Evolutionary conservation across 1,284 basidiomycete species (phyloP).

Genomic region (Pyrrhoderma lamaoense): DNA sequence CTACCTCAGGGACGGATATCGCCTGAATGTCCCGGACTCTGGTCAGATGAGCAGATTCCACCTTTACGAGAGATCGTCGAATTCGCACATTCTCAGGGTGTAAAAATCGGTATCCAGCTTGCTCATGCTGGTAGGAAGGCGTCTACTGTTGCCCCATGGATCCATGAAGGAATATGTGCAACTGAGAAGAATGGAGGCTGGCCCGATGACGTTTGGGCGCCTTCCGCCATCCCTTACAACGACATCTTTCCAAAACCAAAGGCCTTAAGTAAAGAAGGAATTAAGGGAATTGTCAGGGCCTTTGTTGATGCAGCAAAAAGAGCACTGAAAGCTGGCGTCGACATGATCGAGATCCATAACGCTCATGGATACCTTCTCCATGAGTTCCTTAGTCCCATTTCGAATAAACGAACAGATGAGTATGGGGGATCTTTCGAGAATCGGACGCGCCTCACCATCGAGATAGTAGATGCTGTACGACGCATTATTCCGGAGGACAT

Average conservation of each 20-base stretch:
- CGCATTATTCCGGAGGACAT: slow-evolving; percentile 33
- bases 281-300: slow-evolving; percentile 39
- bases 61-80: slow-evolving; percentile 50
- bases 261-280: slow-evolving; percentile 41
- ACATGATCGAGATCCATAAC: slow-evolving; percentile 55
- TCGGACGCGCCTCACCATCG: slow-evolving; percentile 42
- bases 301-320: slow-evolving; percentile 41
- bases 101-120: slow-evolving; percentile 51
- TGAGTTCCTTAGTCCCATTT: slow-evolving; percentile 37
- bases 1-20: slow-evolving; percentile 58
- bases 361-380: slow-evolving; percentile 43
- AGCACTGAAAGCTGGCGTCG: slow-evolving; percentile 34
- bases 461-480: slow-evolving; percentile 37
- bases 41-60: slow-evolving; percentile 48
- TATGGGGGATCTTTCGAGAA: slow-evolving; percentile 53
- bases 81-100: slow-evolving; percentile 43
- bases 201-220: slow-evolving; percentile 35
- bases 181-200: slow-evolving; percentile 37
- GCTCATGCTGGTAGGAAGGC: slow-evolving; percentile 61
- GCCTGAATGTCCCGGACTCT: slow-evolving; percentile 42
- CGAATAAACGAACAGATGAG: slow-evolving; percentile 45
- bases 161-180: slow-evolving; percentile 18
- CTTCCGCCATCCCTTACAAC: slow-evolving; percentile 43
- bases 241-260: slow-evolving; percentile 45
- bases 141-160: slow-evolving; percentile 41